Evolutionary conservation across 129 eudicot species (phyloP), one percentile per base, ranked within the genome.

Genomic region (Chrysanthemum seticuspe): DNA sequence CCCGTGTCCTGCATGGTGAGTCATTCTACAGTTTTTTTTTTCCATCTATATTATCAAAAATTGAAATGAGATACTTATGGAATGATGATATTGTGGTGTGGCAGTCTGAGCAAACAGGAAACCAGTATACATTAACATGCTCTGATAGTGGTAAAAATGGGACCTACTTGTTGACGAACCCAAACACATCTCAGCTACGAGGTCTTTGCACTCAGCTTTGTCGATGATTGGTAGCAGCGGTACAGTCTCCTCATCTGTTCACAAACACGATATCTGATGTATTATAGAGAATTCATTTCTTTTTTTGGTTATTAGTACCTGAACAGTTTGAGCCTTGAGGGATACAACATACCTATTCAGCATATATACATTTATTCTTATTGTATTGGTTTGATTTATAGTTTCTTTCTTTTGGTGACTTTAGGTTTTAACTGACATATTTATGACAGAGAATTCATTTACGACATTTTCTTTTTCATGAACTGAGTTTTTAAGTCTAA

Each of bases 131-230:
- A 4, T 74, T 92, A 64, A 87, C 90, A 11, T 92, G 98, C 84
- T 85, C 94, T 16, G 70, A 78, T 82, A 85, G 80, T 72, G 78
- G 85, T 19, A 92, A 75, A 78, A 85, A 81, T 65, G 75, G 77
- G 6, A 80, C 89, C 10, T 92, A 83, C 69, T 14, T 73, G 16
- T 82, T 87, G 79, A 25, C 72, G 54, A 72, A 85, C 65, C 85
- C 89, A 67, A 83, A 82, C 13, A 25, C 86, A 0, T 81, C 96
- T 25, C 92, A 78, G 81, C 82, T 92, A 25, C 90, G 76, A 60
- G 83, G 92, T 56, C 85, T 92, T 21, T 92, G 96, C 48, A 60
- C 80, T 53, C 89, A 92, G 84, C 88, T 92, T 58, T 89, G 98
- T 78, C 56, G 91, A 70, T 87, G 82, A 82, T 77, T 44, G 19